Conservation (phyloP, 2,329 filamentous ascomycete genomes). For the Eurotiales sp. region DNA sequence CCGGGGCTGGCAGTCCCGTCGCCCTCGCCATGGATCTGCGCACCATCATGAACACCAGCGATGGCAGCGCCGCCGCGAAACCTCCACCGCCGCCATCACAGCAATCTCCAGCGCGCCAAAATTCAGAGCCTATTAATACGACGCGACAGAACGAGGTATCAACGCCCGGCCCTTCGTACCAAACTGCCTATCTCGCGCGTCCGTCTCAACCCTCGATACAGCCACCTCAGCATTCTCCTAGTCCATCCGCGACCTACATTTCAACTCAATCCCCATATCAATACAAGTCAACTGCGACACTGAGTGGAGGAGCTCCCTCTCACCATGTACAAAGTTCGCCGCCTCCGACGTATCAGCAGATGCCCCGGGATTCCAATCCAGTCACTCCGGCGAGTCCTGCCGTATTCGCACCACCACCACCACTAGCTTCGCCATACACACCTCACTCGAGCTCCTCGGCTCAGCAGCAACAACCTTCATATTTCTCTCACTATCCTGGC, state of each 20-base stretch:
- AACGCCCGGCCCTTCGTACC: slow-evolving; percentile 24
- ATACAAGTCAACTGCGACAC: slow-evolving; percentile 30
- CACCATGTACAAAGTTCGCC: slow-evolving; percentile 33
- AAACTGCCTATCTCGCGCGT: slow-evolving; percentile 25
- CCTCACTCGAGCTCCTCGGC: slow-evolving; percentile 32
- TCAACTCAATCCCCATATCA: slow-evolving; percentile 40
- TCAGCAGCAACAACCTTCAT: slow-evolving; percentile 31
- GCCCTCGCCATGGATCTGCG: slow-evolving; percentile 49
- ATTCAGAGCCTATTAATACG: slow-evolving; percentile 25
- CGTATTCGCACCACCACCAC: slow-evolving; percentile 28
- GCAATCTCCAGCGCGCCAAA: slow-evolving; percentile 26
- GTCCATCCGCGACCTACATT: slow-evolving; percentile 36
- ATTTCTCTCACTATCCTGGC: slow-evolving; percentile 35
- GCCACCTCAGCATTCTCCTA: slow-evolving; percentile 43
- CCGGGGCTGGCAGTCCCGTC: slow-evolving; percentile 14
- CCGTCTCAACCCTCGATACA: slow-evolving; percentile 44
- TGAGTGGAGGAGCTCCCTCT: slow-evolving; percentile 28
- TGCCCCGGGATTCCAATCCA: slow-evolving; percentile 34
- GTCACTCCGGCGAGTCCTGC: slow-evolving; percentile 21
- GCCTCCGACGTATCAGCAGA: slow-evolving; percentile 26
- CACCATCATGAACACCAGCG: slow-evolving; percentile 51
- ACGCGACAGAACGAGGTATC: slow-evolving; percentile 21
- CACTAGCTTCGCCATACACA: slow-evolving; percentile 37
- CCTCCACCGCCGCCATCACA: slow-evolving; percentile 24
- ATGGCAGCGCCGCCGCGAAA: slow-evolving; percentile 32